Base-by-base conservation (phyloP, 2,329 filamentous ascomycete genomes). In the Neonectria coccinea region DNA sequence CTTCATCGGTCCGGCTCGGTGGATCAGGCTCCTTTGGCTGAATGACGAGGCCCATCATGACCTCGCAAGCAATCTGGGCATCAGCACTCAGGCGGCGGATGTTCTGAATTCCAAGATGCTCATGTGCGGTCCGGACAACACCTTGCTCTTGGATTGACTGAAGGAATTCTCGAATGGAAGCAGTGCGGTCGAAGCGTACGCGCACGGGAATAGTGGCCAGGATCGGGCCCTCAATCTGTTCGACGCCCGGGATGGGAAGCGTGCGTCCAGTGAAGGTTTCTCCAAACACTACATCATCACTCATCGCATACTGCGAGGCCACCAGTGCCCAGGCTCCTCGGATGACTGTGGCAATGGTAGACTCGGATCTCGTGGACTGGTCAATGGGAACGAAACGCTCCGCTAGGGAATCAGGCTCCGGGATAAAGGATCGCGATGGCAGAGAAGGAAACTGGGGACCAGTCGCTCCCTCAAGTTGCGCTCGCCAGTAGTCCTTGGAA, bases 51-150 rank as follows among this genome's bases (percentile, higher is more conserved):
- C 81, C 82, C 81, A 85, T 83, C 78, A 84, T 86, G 14, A 85
- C 85, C 52, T 87, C 85, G 47, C 87, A 87, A 0, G 86, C 75
- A 31, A 81, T 82, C 57, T 87, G 85, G 80, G 82, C 12, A 79
- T 85, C 71, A 78, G 76, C 41, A 82, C 80, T 70, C 82, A 84
- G 62, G 78, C 77, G 20, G 74, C 80, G 62, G 83, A 60, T 73
- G 31, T 78, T 73, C n/a, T 77, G 73, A 1, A 80, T 70, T 27
- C 77, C 76, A 7, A 76, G 68, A 20, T 79, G 71, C 45, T 77
- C 78, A 6, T 73, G 74, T 0, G 74, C 73, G 0, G 72, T 62
- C 2, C 74, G 67, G 12, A 74, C 68, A 10, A 72, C 65, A 3
- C 70, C 67, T 54, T 72, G 72, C 20, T 73, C 69, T 64, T 79